phyloP scores from a whole-genome alignment of 108 stramenopile species.

The Cyclotella choctawhatcheeana region DNA sequence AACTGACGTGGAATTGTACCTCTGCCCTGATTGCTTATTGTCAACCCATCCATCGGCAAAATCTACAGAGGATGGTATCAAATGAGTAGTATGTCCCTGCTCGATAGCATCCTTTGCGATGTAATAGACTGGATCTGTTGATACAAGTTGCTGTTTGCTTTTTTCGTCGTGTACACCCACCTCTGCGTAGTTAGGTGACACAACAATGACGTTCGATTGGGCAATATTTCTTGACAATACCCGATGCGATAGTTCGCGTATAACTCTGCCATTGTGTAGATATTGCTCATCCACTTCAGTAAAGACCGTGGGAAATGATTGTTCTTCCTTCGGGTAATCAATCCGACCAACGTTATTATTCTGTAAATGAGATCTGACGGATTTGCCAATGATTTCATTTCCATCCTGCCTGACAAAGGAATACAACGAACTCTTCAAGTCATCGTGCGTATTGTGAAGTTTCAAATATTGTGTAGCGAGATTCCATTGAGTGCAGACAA shows the following conservation, averaged over 20 bases:
- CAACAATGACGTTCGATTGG: slow-evolving; percentile 48
- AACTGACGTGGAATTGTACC: too few species aligned
- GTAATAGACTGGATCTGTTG: background rate
- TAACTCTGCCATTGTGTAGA: slow-evolving; percentile 36
- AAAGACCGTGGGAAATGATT: too few species aligned
- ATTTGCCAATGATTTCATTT: background rate
- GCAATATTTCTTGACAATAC: slow-evolving; percentile 53
- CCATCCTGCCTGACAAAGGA: background rate
- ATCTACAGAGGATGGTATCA: slow-evolving; percentile 8
- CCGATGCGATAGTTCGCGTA: slow-evolving; percentile 47
- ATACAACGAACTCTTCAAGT: background rate
- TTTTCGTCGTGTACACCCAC: background rate
- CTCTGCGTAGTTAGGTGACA: background rate
- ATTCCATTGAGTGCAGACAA: background rate
- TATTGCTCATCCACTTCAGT: slow-evolving; percentile 12
- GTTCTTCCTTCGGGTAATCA: too few species aligned
- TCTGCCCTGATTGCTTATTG: background rate
- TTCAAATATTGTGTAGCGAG: background rate
- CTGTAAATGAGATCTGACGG: too few species aligned
- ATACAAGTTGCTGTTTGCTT: background rate
- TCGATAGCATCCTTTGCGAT: slow-evolving; percentile 6
- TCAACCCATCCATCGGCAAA: slow-evolving; percentile 41
- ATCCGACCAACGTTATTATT: too few species aligned
- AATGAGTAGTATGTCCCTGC: slow-evolving; percentile 27
- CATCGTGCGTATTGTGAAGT: background rate